Evolutionary conservation across 495 filamentous ascomycete species (phyloP).

Genomic region (Sabuloglossum arenarium): DNA sequence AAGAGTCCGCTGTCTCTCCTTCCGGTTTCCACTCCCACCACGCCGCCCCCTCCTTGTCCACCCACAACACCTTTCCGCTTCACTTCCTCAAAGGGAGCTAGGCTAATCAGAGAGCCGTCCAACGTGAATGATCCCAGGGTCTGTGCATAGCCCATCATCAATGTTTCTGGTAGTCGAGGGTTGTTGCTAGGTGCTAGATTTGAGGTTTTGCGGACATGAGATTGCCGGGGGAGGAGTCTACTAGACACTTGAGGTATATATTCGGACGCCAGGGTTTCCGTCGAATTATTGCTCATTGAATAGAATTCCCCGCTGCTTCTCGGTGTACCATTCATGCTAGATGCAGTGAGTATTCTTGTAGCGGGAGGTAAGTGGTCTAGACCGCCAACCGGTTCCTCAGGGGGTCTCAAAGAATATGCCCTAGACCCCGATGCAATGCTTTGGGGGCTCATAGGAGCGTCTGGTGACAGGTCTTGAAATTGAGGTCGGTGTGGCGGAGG

Average conservation of each 20-base stretch:
- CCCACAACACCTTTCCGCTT: constrained; percentile 86
- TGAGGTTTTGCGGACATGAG: constrained; percentile 42
- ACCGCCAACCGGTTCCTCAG: constrained; percentile 12
- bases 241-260: constrained; percentile 48
- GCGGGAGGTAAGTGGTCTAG: constrained; percentile 34
- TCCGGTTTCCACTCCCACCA: constrained; percentile 54
- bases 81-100: constrained; percentile 81
- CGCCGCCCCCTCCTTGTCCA: constrained; percentile 58
- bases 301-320: constrained; percentile 91
- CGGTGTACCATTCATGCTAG: constrained; percentile 45
- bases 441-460: constrained; percentile 4
- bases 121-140: constrained; percentile 81
- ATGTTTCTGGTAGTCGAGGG: constrained; percentile 37
- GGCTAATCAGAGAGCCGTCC: constrained; percentile 78
- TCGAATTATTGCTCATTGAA: constrained; percentile 80
- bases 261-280: constrained; percentile 81
- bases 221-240: constrained; percentile 23
- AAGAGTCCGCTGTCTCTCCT: constrained; percentile 66
- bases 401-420: constrained; percentile 14
- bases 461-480: constrained; percentile 5
- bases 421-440: constrained; percentile 7
- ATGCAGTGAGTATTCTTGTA: constrained; percentile 53
- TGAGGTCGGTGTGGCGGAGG: constrained; percentile 10
- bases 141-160: constrained; percentile 98
- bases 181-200: constrained; percentile 26